Evolutionary conservation across 768 basidiomycete genomes (phyloP), one percentile per base, ranked within the genome.

Genomic region (Boletus tomentosulus): DNA sequence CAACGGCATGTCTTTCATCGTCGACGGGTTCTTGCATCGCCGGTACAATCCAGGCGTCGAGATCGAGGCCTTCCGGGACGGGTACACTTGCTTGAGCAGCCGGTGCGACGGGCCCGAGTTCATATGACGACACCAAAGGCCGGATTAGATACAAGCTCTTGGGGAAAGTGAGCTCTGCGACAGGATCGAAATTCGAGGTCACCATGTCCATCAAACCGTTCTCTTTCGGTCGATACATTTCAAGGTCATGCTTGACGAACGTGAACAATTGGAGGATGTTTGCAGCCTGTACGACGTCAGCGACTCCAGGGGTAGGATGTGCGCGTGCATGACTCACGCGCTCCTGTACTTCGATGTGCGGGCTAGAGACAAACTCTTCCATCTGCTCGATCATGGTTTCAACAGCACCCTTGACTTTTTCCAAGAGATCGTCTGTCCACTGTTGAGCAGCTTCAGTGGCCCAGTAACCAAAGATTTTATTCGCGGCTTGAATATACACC

Each of bases 261-360:
- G 76, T 78, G 66, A 92, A 85, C 2, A 95, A 71, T 60, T 90
- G 85, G 9, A 84, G 68, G 30, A 84, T 77, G 59, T 93, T 91
- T 19, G 89, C 86, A n/a, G 92, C 90, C 92, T 94, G 56, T 37
- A 12, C 15, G 38, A 22, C 52, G 38, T 49, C 43, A 34, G 37
- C 54, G 24, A 19, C 8, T 13, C 31, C 31, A 33, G 31, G 9
- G 7, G 22, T 9, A 15, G 45, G 6, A 44, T 6, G 1, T 35
- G 42, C 28, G 34, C 28, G 57, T 13, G n/a, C 30, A 33, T 9
- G 28, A 74, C 85, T 58, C 57, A 92, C 92, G 63, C 96, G 78
- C 70, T 98, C 95, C 71, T 97, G 94, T 11, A 98, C 86, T 64
- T 98, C 96, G 44, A 93, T 84, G 62, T 95, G 79, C 1, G 78